Percentiles rank a stretch among this genome's conserved stretches.
Evolutionary conservation across 148 eudicot species (phyloP).

Genomic region (Chenopodium album): DNA sequence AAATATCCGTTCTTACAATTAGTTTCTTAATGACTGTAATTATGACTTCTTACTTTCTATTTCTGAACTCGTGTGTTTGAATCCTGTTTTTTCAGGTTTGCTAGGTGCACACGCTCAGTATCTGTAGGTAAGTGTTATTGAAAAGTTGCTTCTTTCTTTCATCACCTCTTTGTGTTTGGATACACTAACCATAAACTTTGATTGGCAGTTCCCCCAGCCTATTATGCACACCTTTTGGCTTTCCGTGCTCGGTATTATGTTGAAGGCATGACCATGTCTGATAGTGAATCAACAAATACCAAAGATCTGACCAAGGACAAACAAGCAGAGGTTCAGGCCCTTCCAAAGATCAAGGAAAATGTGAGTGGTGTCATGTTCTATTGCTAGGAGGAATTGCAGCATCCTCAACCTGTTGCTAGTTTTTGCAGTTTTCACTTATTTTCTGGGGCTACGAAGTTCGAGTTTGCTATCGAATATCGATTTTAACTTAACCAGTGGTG

Average conservation of each 20-base stretch:
- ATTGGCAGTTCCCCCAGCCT: slow-evolving; percentile 72
- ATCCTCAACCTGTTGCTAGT: not conserved
- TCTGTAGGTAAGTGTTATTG: slow-evolving; percentile 53
- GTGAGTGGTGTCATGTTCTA: slow-evolving; percentile 76
- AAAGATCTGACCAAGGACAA: slow-evolving; percentile 33
- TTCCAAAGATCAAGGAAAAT: slow-evolving; percentile 49
- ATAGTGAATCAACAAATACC: slow-evolving; percentile 40
- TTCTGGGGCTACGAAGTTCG: too few species aligned
- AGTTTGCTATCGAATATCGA: too few species aligned
- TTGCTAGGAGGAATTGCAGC: slow-evolving; percentile 35
- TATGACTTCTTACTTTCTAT: too few species aligned
- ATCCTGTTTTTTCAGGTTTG: slow-evolving; percentile 46
- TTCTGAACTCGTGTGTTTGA: not conserved
- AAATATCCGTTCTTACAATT: not conserved
- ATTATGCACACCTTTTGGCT: slow-evolving; percentile 80
- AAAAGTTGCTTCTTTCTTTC: too few species aligned
- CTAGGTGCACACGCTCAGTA: slow-evolving; percentile 88
- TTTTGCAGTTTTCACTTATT: too few species aligned
- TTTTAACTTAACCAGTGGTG: too few species aligned
- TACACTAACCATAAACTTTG: too few species aligned
- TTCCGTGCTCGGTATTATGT: slow-evolving; percentile 82
- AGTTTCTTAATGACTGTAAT: too few species aligned
- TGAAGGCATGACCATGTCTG: slow-evolving; percentile 41
- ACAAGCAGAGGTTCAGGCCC: slow-evolving; percentile 15
- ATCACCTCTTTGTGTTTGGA: too few species aligned